These are phyloP conservation scores for Xylariaceae sp. DNA, from an alignment of 2,329 filamentous ascomycete genomes.

Conservation along the genomic window DNA sequence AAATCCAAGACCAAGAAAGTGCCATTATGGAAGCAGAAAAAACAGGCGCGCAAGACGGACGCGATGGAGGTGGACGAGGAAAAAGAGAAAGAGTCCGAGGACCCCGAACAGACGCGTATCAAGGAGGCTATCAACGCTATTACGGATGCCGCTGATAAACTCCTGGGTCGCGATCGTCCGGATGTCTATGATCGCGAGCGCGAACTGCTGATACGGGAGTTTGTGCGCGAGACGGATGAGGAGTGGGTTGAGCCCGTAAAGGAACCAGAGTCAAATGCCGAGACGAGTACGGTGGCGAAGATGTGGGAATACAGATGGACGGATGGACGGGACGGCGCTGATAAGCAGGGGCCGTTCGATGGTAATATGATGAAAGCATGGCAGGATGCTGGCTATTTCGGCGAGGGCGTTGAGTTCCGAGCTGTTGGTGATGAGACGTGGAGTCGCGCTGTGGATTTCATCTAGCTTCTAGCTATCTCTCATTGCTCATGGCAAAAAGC, in stretches of 20 bases:
- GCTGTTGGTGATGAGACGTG: slow-evolving; percentile 52
- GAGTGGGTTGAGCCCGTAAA: slow-evolving; percentile 59
- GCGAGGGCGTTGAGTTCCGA: slow-evolving; percentile 77
- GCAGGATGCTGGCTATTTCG: slow-evolving; percentile 90
- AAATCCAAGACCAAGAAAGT: slow-evolving; percentile 46
- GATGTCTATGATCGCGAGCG: slow-evolving; percentile 91
- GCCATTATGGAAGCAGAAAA: slow-evolving; percentile 67
- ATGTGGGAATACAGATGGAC: slow-evolving; percentile 94
- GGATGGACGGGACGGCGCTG: slow-evolving; percentile 74
- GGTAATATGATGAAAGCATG: slow-evolving; percentile 80
- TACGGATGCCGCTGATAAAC: slow-evolving; percentile 82
- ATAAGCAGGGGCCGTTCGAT: slow-evolving; percentile 83
- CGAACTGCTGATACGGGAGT: slow-evolving; percentile 78
- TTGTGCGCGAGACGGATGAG: slow-evolving; percentile 78
- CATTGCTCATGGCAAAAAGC: not conserved
- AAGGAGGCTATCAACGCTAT: slow-evolving; percentile 73
- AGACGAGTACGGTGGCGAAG: slow-evolving; percentile 23
- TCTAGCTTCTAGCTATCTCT: slow-evolving; percentile 27
- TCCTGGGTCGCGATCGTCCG: slow-evolving; percentile 74
- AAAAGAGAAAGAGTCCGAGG: slow-evolving; percentile 52
- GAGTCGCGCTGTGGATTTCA: slow-evolving; percentile 47
- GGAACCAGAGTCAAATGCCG: slow-evolving; percentile 26
- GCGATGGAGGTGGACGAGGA: slow-evolving; percentile 64
- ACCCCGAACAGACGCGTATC: slow-evolving; percentile 63
- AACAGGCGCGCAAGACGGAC: slow-evolving; percentile 52